Evolutionary conservation across 2,329 filamentous ascomycete genomes (phyloP).

Genomic region (Aureobasidium zeae): DNA sequence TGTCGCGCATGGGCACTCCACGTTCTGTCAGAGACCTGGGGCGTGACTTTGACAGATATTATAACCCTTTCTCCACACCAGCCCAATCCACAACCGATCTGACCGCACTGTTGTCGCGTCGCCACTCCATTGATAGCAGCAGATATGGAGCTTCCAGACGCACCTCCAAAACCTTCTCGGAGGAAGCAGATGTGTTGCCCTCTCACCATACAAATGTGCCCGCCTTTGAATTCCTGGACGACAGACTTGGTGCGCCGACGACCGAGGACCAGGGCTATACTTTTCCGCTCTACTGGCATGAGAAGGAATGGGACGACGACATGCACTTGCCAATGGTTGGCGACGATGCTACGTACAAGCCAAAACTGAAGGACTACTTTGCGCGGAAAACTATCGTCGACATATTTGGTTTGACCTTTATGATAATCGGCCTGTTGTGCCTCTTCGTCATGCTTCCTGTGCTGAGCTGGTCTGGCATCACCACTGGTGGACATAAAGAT

Average conservation of each 20-base stretch:
- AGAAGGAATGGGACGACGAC: constrained; percentile 46
- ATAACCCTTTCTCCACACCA: constrained; percentile 30
- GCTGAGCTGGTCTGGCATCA: constrained; percentile 37
- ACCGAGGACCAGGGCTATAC: constrained; percentile 33
- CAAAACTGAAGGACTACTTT: constrained; percentile 38
- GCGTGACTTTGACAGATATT: constrained; percentile 31
- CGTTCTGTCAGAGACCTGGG: constrained; percentile 30
- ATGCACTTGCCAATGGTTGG: constrained; percentile 45
- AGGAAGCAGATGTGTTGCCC: constrained; percentile 21
- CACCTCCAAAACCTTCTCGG: constrained; percentile 28
- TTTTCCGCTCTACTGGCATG: constrained; percentile 41
- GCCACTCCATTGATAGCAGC: constrained; percentile 19
- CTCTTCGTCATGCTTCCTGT: constrained; percentile 45
- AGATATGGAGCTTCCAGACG: constrained; percentile 18
- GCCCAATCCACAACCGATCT: constrained; percentile 28
- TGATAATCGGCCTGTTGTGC: constrained; percentile 40
- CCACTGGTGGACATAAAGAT: constrained; percentile 31
- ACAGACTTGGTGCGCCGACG: constrained; percentile 38
- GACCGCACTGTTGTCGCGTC: constrained; percentile 20
- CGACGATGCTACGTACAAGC: constrained; percentile 38
- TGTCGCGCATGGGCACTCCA: constrained; percentile 24
- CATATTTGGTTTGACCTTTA: constrained; percentile 35
- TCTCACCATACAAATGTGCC: constrained; percentile 24
- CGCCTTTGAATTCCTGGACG: constrained; percentile 37
- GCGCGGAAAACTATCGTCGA: constrained; percentile 36